Conservation (phyloP, 495 filamentous ascomycete species). For the Trichoderma gamsii region DNA sequence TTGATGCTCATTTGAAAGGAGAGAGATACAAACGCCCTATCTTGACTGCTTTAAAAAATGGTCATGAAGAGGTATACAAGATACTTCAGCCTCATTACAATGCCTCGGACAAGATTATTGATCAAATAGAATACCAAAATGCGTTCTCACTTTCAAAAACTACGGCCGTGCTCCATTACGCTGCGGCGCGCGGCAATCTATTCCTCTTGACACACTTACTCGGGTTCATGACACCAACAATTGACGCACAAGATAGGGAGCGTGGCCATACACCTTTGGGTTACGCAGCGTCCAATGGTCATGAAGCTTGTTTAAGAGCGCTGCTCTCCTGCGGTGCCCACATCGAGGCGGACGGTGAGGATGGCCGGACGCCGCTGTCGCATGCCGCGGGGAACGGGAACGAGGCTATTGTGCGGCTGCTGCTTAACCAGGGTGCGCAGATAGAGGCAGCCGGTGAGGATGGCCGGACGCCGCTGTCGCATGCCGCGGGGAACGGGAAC, state of each 20-base stretch:
- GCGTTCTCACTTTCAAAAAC: not conserved
- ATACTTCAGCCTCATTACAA: not conserved
- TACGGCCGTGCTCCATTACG: not conserved
- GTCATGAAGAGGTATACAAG: not conserved
- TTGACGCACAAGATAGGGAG: not conserved
- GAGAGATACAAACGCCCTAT: not conserved
- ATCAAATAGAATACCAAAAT: not conserved
- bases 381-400: not conserved
- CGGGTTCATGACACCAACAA: not conserved
- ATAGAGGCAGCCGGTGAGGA: not conserved
- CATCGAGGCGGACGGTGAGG: not conserved
- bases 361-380: not conserved
- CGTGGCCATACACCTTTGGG: not conserved
- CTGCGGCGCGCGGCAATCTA: not conserved
- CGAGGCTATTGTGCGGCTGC: not conserved
- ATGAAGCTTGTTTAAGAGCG: not conserved
- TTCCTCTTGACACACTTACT: not conserved
- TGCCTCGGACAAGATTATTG: not conserved
- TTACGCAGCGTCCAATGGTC: not conserved
- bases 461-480: not conserved
- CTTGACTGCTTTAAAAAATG: not conserved
- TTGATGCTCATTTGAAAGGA: not conserved
- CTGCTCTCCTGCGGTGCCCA: not conserved
- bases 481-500: not conserved
- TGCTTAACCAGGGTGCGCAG: not conserved